Evolutionary conservation across 768 basidiomycete genomes (phyloP).

Genomic region (Hysterangium stoloniferum): DNA sequence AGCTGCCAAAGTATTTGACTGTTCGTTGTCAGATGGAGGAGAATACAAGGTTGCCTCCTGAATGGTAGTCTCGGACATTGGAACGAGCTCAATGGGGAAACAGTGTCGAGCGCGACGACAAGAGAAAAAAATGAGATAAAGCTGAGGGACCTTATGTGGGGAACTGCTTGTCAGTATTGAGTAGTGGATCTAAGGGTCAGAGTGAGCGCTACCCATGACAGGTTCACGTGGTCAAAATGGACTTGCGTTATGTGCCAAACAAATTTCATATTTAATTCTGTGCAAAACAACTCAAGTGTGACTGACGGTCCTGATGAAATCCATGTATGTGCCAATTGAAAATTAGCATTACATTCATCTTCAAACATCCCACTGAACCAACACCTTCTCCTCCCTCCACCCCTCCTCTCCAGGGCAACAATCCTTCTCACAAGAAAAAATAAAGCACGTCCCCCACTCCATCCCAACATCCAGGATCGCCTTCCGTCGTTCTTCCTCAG

Average conservation of each 20-base stretch:
- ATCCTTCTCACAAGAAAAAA: conserved; percentile 82
- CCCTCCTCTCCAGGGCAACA: conserved; percentile 48
- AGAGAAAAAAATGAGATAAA: neutral
- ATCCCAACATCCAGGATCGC: conserved; percentile 66
- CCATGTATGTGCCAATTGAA: neutral
- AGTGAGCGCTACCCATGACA: no score
- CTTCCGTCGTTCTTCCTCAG: conserved; percentile 63
- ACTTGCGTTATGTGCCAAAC: no score
- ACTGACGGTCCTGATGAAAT: no score
- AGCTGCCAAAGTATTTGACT: neutral
- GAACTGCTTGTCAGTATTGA: no score
- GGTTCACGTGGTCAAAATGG: no score
- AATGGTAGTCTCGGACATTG: neutral
- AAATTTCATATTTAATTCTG: no score
- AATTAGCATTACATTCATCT: neutral
- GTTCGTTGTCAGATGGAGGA: conserved; percentile 1
- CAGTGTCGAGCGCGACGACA: neutral
- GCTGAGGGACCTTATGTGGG: no score
- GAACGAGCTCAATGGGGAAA: neutral
- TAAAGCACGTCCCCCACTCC: conserved; percentile 92
- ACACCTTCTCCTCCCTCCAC: conserved; percentile 72
- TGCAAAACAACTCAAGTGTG: no score
- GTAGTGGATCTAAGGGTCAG: no score
- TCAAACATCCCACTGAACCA: conserved; percentile 70
- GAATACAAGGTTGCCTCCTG: neutral